These are phyloP conservation scores for Phoenix roebelenii DNA, from an alignment of 176 grass and related monocot genomes.

Conservation along the genomic window DNA sequence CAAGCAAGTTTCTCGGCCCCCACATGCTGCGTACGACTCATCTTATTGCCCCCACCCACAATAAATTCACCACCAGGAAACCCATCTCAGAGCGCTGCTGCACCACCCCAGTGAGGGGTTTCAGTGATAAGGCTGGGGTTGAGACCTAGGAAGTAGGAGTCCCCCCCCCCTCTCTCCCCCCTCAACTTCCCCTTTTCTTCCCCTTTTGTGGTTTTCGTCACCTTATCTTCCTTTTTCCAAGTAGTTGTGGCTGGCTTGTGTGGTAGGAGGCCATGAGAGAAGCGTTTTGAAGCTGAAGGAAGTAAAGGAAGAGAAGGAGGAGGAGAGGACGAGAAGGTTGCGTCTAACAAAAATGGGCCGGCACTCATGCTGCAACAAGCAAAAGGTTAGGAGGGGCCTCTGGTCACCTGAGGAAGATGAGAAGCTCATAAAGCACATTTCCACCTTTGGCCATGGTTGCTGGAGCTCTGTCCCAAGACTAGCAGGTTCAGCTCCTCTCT, in stretches of 20 bases:
- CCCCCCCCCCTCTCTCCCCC: neutral
- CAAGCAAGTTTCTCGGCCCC: no score
- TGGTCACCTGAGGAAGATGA: slow-evolving; percentile 99
- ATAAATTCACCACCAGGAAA: slow-evolving; percentile 29
- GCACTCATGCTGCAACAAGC: slow-evolving; percentile 98
- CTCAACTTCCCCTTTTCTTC: neutral
- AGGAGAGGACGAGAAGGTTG: slow-evolving; percentile 8
- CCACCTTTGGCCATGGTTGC: slow-evolving; percentile 89
- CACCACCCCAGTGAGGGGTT: neutral
- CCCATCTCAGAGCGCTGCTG: slow-evolving; percentile 19
- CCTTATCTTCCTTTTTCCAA: neutral
- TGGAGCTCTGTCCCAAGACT: slow-evolving; percentile 93
- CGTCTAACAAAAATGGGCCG: slow-evolving; percentile 49
- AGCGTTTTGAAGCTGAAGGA: neutral
- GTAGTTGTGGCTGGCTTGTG: neutral
- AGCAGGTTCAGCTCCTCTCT: slow-evolving; percentile 33
- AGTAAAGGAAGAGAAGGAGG: neutral
- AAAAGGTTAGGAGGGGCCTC: slow-evolving; percentile 93
- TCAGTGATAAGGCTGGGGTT: neutral
- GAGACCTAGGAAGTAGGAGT: neutral
- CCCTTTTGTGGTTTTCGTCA: no score
- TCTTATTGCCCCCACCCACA: slow-evolving; percentile 4
- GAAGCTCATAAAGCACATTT: slow-evolving; percentile 82
- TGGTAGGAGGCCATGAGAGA: neutral
- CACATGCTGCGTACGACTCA: slow-evolving; percentile 14